Evolutionary conservation across 805 yeast genomes (phyloP), one percentile per base, ranked within the genome.

Genomic region (Lachancea lanzarotensis): DNA sequence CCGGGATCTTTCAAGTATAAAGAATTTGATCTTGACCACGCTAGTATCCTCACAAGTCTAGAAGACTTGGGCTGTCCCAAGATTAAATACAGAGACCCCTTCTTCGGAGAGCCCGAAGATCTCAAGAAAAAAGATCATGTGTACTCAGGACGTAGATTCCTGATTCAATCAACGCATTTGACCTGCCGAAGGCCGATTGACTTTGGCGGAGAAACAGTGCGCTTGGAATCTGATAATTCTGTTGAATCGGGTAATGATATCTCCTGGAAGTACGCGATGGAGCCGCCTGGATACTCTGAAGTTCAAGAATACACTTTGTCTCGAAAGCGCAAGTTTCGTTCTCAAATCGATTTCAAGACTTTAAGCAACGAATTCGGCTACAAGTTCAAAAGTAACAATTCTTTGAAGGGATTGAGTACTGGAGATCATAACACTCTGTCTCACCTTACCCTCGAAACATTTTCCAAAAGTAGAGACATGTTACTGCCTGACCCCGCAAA

Each of bases 361-460:
- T 35, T 37, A 27, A 39, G 40, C 36, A 25, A 34, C n/a, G 38
- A 32, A 30, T 43, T 26, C 36, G 50, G 50, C 7, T 47, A 47
- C 45, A 47, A 47, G 37, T 47, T 39, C 31, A 44, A 37, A 17
- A 47, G 47, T 30, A 42, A 42, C 20, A 36, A 33, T 25, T 35
- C 47, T 20, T 45, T 50, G 33, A 48, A 47, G 19, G 7, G 16
- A 15, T 3, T 40, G 43, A 52, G 63, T 56, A 44, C 71, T 71
- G 4, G 70, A 58, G 50, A 72, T 2, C 75, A 68, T 48, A 71
- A 70, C 40, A 66, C 73, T 20, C 55, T 89, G 55, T 71, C 82
- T 0, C 70, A 78, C n/a, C 63, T 89, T 29, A 68, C 75, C 5
- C 50, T 87, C 44, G 98, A 91, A 55, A 57, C 87, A 0, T 90